Conservation (phyloP, 805 yeast species). For the Vanderwaltozyma verrucispora region DNA sequence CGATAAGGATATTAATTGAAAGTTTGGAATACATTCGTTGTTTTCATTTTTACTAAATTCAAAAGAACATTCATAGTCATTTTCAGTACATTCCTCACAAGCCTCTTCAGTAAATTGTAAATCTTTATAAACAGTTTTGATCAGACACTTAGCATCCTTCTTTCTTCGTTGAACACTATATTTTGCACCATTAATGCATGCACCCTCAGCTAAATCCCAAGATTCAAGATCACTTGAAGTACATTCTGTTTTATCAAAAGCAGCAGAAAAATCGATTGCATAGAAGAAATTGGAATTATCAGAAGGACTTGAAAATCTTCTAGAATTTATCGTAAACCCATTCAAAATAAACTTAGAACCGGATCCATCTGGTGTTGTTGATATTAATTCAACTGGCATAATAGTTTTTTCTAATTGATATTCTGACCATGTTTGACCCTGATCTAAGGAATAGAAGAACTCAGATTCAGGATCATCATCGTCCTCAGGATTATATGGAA, state of each 20-base stretch:
- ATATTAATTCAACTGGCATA: conserved; percentile 30
- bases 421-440: conserved; percentile 57
- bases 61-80: conserved; percentile 61
- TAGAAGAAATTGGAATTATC: conserved; percentile 13
- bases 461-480: conserved; percentile 30
- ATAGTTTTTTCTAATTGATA: conserved; percentile 37
- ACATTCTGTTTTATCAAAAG: conserved; percentile 38
- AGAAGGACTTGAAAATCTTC: too few relatives aligned
- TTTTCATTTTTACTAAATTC: conserved; percentile 34
- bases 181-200: conserved; percentile 60
- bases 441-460: conserved; percentile 52
- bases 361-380: conserved; percentile 63
- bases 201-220: conserved; percentile 33
- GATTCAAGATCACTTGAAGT: conserved; percentile 49
- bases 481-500: conserved; percentile 33
- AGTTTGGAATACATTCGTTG: conserved; percentile 41
- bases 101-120: conserved; percentile 36
- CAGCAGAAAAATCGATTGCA: conserved; percentile 45
- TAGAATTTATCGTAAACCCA: conserved; percentile 26
- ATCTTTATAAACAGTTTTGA: conserved; percentile 30
- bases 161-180: conserved; percentile 58
- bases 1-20: conserved; percentile 9
- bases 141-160: conserved; percentile 48
- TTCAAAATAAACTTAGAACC: conserved; percentile 45
- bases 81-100: conserved; percentile 50